Percentiles rank a stretch among this genome's conserved stretches.
Evolutionary conservation across 257 asterid genomes (phyloP).

Genomic region (Pogostemon cablin): DNA sequence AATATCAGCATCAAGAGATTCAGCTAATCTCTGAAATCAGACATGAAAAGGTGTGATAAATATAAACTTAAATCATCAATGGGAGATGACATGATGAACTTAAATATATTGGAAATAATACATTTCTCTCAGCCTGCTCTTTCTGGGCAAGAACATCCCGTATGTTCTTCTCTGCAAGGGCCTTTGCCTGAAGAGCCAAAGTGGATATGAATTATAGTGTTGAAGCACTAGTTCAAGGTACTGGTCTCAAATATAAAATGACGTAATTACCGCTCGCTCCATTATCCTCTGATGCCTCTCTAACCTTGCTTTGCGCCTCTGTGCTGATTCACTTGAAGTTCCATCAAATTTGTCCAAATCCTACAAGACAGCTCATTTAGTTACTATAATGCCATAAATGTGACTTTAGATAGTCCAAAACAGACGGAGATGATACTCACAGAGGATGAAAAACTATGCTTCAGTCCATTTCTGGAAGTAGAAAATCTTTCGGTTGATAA

Average conservation of each 20-base stretch:
- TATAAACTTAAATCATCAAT: background rate
- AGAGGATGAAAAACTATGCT: conserved; percentile 73
- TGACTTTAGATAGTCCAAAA: conserved; percentile 8
- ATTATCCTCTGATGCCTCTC: conserved; percentile 91
- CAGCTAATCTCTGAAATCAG: conserved; percentile 77
- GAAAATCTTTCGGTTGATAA: conserved; percentile 38
- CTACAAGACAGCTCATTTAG: conserved; percentile 45
- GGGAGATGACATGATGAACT: conserved; percentile 6
- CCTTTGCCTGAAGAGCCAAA: conserved; percentile 69
- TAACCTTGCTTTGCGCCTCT: conserved; percentile 75
- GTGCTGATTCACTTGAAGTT: conserved; percentile 64
- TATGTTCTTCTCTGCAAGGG: conserved; percentile 89
- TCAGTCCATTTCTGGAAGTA: conserved; percentile 53
- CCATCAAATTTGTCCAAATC: conserved; percentile 64
- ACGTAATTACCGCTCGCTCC: conserved; percentile 76
- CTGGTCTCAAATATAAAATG: conserved; percentile 26
- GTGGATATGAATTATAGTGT: conserved; percentile 1
- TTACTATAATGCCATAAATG: conserved; percentile 28
- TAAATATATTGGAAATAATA: conserved; percentile 37
- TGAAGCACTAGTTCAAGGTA: conserved; percentile 18
- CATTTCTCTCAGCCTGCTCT: conserved; percentile 93
- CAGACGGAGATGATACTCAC: conserved; percentile 48
- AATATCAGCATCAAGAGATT: conserved; percentile 78
- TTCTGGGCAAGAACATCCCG: conserved; percentile 85
- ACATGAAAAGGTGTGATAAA: conserved; percentile 3